These are phyloP conservation scores for Physcomitrium patens DNA, from an alignment of 225 moss, liverwort and hornwort genomes.

Conservation along the genomic window DNA sequence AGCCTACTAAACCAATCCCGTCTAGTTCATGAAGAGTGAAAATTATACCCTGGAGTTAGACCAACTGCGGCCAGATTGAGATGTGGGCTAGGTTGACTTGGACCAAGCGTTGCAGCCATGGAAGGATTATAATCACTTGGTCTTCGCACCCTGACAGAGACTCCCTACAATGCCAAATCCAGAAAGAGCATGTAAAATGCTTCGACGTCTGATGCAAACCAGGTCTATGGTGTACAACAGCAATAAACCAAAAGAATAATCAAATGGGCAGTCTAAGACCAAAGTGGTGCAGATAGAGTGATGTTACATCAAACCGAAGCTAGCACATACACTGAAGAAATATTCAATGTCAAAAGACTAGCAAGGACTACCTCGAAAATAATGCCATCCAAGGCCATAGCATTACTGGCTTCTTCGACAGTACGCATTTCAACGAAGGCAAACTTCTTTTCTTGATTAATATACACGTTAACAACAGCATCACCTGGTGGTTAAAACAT, in stretches of 20 bases:
- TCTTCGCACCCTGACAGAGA: slow-evolving; percentile 96
- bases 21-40: slow-evolving; percentile 3
- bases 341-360: neutral
- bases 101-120: slow-evolving; percentile 98
- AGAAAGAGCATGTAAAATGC: slow-evolving; percentile 1
- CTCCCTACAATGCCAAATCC: slow-evolving; percentile 56
- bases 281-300: no score
- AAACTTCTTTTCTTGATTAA: slow-evolving; percentile 99
- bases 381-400: slow-evolving; percentile 98
- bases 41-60: slow-evolving; percentile 86
- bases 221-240: neutral
- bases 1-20: neutral
- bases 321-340: neutral
- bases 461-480: slow-evolving; percentile 97
- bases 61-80: slow-evolving; percentile 95
- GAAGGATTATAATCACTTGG: slow-evolving; percentile 99
- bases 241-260: neutral
- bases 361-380: slow-evolving; percentile 80
- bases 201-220: neutral
- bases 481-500: slow-evolving; percentile 54
- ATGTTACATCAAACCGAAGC: neutral
- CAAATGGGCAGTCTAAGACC: neutral
- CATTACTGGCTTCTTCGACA: slow-evolving; percentile 99
- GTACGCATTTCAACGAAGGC: slow-evolving; percentile 99
- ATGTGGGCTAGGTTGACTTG: slow-evolving; percentile 97